Percentiles rank a stretch among this genome's conserved stretches.
Conservation (phyloP, 768 basidiomycete species). For the Mycena leptocephala region DNA sequence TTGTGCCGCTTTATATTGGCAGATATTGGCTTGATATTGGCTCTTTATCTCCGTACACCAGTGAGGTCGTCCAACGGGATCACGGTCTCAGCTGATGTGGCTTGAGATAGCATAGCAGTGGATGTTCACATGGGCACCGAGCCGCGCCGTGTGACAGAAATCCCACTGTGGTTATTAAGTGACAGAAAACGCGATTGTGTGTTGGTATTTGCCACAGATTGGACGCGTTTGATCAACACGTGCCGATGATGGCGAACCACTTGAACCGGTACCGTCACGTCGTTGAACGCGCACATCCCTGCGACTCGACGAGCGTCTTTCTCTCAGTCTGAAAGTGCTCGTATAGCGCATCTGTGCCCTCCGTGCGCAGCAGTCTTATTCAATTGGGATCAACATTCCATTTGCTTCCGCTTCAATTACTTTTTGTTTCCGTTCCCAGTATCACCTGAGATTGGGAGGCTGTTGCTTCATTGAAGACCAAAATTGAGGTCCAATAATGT, state of each 20-base stretch:
- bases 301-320: background rate
- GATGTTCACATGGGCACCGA: background rate
- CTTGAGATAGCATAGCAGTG: background rate
- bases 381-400: background rate
- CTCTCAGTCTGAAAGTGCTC: background rate
- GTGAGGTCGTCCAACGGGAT: too few relatives aligned
- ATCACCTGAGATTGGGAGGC: too few relatives aligned
- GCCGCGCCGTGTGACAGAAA: background rate
- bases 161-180: too few relatives aligned
- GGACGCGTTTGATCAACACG: too few relatives aligned
- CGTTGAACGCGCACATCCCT: too few relatives aligned
- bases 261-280: too few relatives aligned
- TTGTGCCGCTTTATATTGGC: too few relatives aligned
- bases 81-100: too few relatives aligned
- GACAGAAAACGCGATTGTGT: too few relatives aligned
- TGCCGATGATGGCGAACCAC: too few relatives aligned
- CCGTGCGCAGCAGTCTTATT: background rate
- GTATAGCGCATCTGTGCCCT: background rate
- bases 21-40: background rate
- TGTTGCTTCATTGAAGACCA: too few relatives aligned
- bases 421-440: background rate
- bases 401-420: slow-evolving; percentile 26
- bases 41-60: background rate
- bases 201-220: too few relatives aligned
- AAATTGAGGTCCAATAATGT: slow-evolving; percentile 11